These are phyloP conservation scores for Pseudozyma pruni DNA, from an alignment of 1,284 basidiomycete species.

Conservation along the genomic window DNA sequence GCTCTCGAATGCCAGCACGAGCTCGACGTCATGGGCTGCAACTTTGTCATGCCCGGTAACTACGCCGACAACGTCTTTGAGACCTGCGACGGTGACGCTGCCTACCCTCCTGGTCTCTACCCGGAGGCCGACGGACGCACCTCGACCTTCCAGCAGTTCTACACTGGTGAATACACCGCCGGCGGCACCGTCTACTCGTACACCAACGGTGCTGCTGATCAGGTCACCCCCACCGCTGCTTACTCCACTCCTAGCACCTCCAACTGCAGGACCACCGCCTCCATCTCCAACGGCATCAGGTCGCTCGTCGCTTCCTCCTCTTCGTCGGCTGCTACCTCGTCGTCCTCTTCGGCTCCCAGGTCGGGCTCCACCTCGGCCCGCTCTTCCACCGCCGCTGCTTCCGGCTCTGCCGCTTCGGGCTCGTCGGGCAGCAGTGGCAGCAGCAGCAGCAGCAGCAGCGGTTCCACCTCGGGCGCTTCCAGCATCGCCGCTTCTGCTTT, in stretches of 20 bases:
- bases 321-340: constrained; percentile 4
- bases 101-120: constrained; percentile 67
- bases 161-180: constrained; percentile 50
- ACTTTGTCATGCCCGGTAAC: constrained; percentile 69
- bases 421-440: not conserved
- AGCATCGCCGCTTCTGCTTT: constrained; percentile 21
- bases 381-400: constrained; percentile 9
- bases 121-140: constrained; percentile 54
- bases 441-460: constrained; percentile 12
- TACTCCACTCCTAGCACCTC: constrained; percentile 63
- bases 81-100: constrained; percentile 66
- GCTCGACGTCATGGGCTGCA: constrained; percentile 66
- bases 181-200: constrained; percentile 51
- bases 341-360: constrained; percentile 5
- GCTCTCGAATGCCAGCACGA: constrained; percentile 63
- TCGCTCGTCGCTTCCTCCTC: constrained; percentile 22
- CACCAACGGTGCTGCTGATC: constrained; percentile 60
- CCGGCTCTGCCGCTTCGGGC: constrained; percentile 2
- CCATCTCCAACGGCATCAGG: constrained; percentile 62
- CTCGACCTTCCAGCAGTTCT: constrained; percentile 65
- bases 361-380: constrained; percentile 13
- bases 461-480: constrained; percentile 27
- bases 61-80: constrained; percentile 62
- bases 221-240: constrained; percentile 59
- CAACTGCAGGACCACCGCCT: constrained; percentile 52